These are phyloP conservation scores for Pedinophyceae sp. DNA, from an alignment of 139 green algal genomes.

Conservation along the genomic window DNA sequence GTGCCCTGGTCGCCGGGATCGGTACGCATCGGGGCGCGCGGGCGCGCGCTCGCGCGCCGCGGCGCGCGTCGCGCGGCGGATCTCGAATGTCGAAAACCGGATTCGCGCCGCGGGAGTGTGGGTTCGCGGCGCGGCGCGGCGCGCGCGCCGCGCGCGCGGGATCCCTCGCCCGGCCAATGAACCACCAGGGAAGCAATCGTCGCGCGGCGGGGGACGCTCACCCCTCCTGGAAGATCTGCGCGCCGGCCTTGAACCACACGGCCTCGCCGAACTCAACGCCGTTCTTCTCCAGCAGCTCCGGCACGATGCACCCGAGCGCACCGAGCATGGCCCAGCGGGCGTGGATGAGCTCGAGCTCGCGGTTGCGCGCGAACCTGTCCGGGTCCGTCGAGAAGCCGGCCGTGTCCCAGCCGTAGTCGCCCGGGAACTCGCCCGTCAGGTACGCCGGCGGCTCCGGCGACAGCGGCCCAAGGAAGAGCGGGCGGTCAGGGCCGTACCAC, in stretches of 20 bases:
- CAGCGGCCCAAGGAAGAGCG: constrained; percentile 3
- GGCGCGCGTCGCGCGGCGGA: too few relatives aligned
- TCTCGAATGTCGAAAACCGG: too few relatives aligned
- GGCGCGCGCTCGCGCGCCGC: too few relatives aligned
- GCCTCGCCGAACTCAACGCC: constrained; percentile 13
- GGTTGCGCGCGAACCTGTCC: constrained; percentile 3
- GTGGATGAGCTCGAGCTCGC: constrained; percentile 8
- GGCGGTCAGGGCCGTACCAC: constrained; percentile 5
- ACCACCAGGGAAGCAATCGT: too few relatives aligned
- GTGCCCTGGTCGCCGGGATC: too few relatives aligned
- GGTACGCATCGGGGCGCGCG: too few relatives aligned
- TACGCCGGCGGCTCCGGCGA: constrained; percentile 2
- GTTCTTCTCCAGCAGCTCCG: constrained; percentile 20
- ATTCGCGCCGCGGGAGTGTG: too few relatives aligned
- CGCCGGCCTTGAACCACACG: constrained; percentile 41
- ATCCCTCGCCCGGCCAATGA: too few relatives aligned
- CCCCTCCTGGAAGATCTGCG: constrained; percentile 28
- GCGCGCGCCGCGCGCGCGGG: too few relatives aligned
- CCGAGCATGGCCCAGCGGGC: constrained; percentile 11
- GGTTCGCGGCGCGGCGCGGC: too few relatives aligned
- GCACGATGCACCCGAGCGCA: constrained; percentile 19
- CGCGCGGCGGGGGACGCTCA: too few relatives aligned
- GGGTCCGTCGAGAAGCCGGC: constrained; percentile 22
- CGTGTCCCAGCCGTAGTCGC: constrained; percentile 22
- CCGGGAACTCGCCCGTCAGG: constrained; percentile 7